phyloP scores from a whole-genome alignment of 257 asterid species.

The Eucommia ulmoides region DNA sequence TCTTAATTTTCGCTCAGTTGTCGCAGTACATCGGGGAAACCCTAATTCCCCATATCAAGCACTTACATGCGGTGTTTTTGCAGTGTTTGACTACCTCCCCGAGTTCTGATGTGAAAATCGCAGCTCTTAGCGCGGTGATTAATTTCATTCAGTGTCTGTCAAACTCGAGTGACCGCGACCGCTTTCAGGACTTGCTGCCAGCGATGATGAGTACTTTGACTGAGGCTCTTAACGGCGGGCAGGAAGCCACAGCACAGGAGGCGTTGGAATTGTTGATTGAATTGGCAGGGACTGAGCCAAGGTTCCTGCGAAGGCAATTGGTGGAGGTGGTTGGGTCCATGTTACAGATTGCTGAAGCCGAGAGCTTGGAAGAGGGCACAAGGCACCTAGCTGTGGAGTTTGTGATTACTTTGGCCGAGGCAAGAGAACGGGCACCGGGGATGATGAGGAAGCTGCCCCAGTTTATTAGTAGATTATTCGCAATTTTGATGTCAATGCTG shows the following conservation, averaged over 20 bases:
- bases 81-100: slow-evolving; percentile 47
- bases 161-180: slow-evolving; percentile 63
- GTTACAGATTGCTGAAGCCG: slow-evolving; percentile 93
- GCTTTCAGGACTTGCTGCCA: slow-evolving; percentile 93
- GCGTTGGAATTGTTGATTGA: slow-evolving; percentile 88
- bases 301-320: slow-evolving; percentile 84
- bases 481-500: slow-evolving; percentile 75
- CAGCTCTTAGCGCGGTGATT: slow-evolving; percentile 85
- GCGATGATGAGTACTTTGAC: slow-evolving; percentile 96
- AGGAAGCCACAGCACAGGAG: slow-evolving; percentile 95
- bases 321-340: slow-evolving; percentile 89
- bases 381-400: slow-evolving; percentile 90
- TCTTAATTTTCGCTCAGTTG: slow-evolving; percentile 65
- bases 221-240: slow-evolving; percentile 70
- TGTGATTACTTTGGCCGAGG: slow-evolving; percentile 89
- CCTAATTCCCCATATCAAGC: slow-evolving; percentile 51
- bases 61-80: slow-evolving; percentile 70
- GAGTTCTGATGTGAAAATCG: slow-evolving; percentile 67
- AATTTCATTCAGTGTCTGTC: slow-evolving; percentile 80
- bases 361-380: slow-evolving; percentile 83
- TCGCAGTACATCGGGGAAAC: slow-evolving; percentile 75
- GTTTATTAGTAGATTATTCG: slow-evolving; percentile 66
- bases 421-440: slow-evolving; percentile 97
- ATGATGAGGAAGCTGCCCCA: slow-evolving; percentile 99
- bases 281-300: slow-evolving; percentile 86